A percentile compares a stretch with the other conserved stretches of the same genome.
phyloP scores from a whole-genome alignment of 371 early-diverging fungal species.

The Quaeritorhiza haematococci region DNA sequence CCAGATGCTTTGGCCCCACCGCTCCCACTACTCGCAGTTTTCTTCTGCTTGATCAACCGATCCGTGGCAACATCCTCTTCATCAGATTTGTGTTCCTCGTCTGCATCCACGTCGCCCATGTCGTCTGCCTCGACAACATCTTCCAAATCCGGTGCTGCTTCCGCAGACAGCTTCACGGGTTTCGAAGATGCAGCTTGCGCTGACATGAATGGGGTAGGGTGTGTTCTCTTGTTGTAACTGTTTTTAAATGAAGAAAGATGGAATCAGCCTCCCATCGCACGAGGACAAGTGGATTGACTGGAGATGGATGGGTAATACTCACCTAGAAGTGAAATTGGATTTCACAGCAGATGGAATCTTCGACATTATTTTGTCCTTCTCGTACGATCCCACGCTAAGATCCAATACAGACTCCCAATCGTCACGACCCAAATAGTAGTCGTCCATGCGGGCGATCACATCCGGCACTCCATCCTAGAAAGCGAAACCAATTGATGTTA shows the following conservation, averaged over 20 bases:
- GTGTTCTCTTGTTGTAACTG: constrained; percentile 70
- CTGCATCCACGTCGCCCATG: constrained; percentile 46
- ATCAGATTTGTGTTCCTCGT: constrained; percentile 43
- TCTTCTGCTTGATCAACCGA: constrained; percentile 21
- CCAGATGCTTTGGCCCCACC: too few relatives aligned
- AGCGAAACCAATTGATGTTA: not conserved
- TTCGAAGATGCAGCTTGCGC: constrained; percentile 34
- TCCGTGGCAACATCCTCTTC: constrained; percentile 43
- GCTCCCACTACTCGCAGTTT: not conserved
- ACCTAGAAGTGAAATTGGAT: constrained; percentile 73
- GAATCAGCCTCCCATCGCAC: not conserved
- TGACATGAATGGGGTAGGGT: constrained; percentile 66
- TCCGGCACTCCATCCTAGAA: constrained; percentile 57
- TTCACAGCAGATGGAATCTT: constrained; percentile 70
- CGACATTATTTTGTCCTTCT: constrained; percentile 17
- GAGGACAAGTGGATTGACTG: not conserved
- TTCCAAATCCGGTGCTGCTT: constrained; percentile 55
- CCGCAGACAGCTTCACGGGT: constrained; percentile 22
- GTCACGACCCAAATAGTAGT: constrained; percentile 83
- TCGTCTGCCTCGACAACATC: constrained; percentile 53
- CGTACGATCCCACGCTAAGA: constrained; percentile 50
- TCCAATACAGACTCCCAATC: constrained; percentile 82
- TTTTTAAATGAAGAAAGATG: constrained; percentile 5
- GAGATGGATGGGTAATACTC: constrained; percentile 21
- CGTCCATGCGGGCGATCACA: constrained; percentile 81